phyloP scores from a whole-genome alignment of 257 asterid species.

The Forsythia viridissima region DNA sequence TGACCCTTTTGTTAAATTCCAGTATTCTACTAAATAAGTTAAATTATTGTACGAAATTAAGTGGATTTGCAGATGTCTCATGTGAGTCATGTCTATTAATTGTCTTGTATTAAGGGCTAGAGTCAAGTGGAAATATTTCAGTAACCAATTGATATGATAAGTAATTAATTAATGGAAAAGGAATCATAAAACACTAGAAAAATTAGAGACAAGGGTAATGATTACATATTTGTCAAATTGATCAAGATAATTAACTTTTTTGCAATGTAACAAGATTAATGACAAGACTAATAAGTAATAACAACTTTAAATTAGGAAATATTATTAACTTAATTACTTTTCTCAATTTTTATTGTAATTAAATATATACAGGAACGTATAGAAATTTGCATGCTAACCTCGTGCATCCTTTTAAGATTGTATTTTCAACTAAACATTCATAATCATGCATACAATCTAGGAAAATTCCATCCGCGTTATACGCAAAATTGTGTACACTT shows the following conservation, averaged over 20 bases:
- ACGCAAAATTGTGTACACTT: background rate
- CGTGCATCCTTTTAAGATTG: background rate
- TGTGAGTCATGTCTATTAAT: too few species aligned
- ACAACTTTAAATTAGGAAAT: background rate
- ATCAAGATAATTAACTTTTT: background rate
- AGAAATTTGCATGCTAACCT: background rate
- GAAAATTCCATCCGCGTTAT: background rate
- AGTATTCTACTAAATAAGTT: too few species aligned
- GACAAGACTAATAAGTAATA: background rate
- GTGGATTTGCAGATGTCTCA: too few species aligned
- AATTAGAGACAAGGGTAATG: background rate
- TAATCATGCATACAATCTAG: background rate
- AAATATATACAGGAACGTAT: too few species aligned
- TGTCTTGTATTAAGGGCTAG: background rate
- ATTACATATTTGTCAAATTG: constrained; percentile 3
- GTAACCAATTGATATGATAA: background rate
- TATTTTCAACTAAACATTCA: background rate
- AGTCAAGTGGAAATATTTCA: background rate
- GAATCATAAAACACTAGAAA: background rate
- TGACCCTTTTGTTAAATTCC: too few species aligned
- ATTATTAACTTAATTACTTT: background rate
- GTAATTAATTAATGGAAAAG: constrained; percentile 1
- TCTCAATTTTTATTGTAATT: background rate
- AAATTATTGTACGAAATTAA: too few species aligned
- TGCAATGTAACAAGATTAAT: background rate